phyloP scores from a whole-genome alignment of 208 protist species.

The Crithidia brevicula region DNA sequence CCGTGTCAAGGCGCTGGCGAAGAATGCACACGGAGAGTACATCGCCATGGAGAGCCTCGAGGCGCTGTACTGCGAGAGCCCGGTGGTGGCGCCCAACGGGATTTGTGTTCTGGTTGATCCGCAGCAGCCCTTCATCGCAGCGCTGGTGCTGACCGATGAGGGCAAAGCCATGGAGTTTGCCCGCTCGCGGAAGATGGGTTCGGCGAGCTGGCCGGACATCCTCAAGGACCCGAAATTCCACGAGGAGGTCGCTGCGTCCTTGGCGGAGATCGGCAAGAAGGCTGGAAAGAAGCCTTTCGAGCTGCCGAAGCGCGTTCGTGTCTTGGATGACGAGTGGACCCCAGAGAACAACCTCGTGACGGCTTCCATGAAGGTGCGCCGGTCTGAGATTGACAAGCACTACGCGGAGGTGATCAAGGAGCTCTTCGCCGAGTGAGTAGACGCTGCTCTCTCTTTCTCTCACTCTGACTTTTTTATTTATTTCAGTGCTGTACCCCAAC shows the following conservation, averaged over 20 bases:
- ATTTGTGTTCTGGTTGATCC: slow-evolving; percentile 71
- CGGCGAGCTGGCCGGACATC: slow-evolving; percentile 39
- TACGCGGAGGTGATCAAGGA: slow-evolving; percentile 67
- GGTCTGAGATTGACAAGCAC: slow-evolving; percentile 59
- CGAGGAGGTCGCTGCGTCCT: slow-evolving; percentile 29
- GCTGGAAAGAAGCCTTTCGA: slow-evolving; percentile 78
- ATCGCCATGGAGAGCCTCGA: slow-evolving; percentile 86
- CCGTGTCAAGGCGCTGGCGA: slow-evolving; percentile 90
- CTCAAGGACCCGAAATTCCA: slow-evolving; percentile 41
- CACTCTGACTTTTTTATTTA: slow-evolving; percentile 3
- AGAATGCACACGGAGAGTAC: slow-evolving; percentile 90
- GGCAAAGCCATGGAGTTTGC: slow-evolving; percentile 58
- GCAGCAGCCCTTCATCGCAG: slow-evolving; percentile 61
- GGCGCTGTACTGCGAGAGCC: slow-evolving; percentile 65
- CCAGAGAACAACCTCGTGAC: slow-evolving; percentile 85
- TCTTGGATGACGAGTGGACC: slow-evolving; percentile 85
- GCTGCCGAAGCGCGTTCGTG: slow-evolving; percentile 48
- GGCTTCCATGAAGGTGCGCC: slow-evolving; percentile 80
- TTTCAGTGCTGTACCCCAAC: too few species aligned
- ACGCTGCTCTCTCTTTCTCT: background rate
- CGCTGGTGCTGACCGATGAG: slow-evolving; percentile 72
- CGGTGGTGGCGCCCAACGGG: slow-evolving; percentile 58
- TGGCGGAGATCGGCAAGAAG: slow-evolving; percentile 44
- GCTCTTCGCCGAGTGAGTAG: slow-evolving; percentile 50
- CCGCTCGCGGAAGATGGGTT: slow-evolving; percentile 32